Evolutionary conservation across 805 yeast species (phyloP), one percentile per base, ranked within the genome.

Genomic region (Barnettozyma sp.): DNA sequence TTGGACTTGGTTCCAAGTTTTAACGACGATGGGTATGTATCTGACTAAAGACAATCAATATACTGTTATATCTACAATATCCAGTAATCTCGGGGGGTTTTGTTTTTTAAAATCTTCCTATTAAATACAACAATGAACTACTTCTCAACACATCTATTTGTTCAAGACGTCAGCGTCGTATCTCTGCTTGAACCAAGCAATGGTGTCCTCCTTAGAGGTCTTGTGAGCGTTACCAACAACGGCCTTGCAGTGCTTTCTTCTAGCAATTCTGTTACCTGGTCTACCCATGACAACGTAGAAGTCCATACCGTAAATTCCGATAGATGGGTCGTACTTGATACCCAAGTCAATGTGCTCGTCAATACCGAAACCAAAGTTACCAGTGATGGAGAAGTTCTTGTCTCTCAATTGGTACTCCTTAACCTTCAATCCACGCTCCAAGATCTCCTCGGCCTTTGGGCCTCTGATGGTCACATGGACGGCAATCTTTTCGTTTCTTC

Each of bases 281-380:
- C 98, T 90, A 70, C 96, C 97, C 76, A 92, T 75, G 65, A 90
- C 96, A 66, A 92, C 87, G 88, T 88, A 92, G 86, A 92, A 92
- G 75, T 92, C 98, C 94, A 83, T 92, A 82, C 98, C 98, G 92
- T 90, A 92, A 69, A 92, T 92, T 70, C 97, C 97, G 64, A 92
- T 92, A 65, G 84, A 78, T 72, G 98, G 98, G 73, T 92, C 98
- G 77, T 92, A 92, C 79, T 92, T 92, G 82, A 92, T 92, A 79
- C 98, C 98, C 70, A 92, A 82, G 72, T 92, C 98, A 63, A 92
- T 92, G 81, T 92, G 98, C 80, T 92, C 98, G 59, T 84, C 82
- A 68, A 92, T 81, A 82, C 98, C 98, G 82, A 92, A 92, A 78
- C 98, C 98, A 64, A 92, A 92, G 96, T 92, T 92, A 76, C 98